Base-by-base conservation (phyloP, 352 stramenopile species). In the Pythium volutum region DNA sequence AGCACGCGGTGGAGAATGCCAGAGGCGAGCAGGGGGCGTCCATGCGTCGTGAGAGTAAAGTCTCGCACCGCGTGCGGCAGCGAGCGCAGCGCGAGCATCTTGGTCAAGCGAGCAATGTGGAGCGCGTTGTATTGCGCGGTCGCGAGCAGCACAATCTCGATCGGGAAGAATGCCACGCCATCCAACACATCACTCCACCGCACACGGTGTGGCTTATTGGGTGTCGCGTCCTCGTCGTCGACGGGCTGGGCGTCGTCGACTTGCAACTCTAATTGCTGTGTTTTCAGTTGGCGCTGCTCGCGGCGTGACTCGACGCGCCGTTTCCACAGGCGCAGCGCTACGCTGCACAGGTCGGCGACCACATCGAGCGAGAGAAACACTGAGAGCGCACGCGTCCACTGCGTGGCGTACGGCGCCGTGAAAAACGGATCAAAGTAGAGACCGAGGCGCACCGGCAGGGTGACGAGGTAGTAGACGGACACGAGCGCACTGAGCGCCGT, bases 381-480 rank as follows among this genome's bases (percentile, higher is more conserved):
- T 7, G 55, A 73, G 15, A 71, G 52, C 33, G 59, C 52, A 2
- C 23, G 33, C 2, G 51, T 66, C 68, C 63, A 75, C 11, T 39
- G 18, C 10, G 34, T 54, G 2, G 51, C 33, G 9, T 46, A 36
- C 20, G n/a, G 27, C 4, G 34, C 23, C 12, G 54, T 55, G 39
- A 55, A 55, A 23, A 65, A 70, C 51, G 70, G 70, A 55, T 77
- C 58, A 34, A 64, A 74, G 18, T 67, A 71, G 10, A 77, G 43
- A 25, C 65, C 70, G 14, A 77, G 4, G 11, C 70, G 70, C 18
- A 74, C 54, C 36, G 70, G 70, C 2, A 74, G 20, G 49, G 25
- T 71, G 10, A 74, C 45, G 11, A 70, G 56, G 34, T 71, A 64
- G 58, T 77, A 77, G 0, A 66, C 3, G 10, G 60, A 15, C 14